Percentiles rank a stretch among this genome's conserved stretches.
These are phyloP conservation scores for Trypanosoma mega DNA, from an alignment of 208 protist species.

Conservation along the genomic window DNA sequence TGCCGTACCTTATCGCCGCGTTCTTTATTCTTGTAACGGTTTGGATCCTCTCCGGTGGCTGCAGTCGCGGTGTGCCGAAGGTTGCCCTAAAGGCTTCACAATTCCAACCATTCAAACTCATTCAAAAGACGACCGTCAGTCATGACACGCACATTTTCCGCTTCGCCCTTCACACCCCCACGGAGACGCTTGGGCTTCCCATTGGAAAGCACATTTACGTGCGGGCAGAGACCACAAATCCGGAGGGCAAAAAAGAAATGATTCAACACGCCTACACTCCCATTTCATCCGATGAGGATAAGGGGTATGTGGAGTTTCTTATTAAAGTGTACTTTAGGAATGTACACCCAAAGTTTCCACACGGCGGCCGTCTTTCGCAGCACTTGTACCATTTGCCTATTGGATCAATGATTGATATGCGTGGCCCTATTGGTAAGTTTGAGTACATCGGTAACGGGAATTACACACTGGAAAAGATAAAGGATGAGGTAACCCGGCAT, in stretches of 20 bases:
- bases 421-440: slow-evolving; percentile 88
- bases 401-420: slow-evolving; percentile 82
- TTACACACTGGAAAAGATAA: slow-evolving; percentile 11
- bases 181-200: slow-evolving; percentile 70
- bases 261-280: slow-evolving; percentile 92
- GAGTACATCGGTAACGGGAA: slow-evolving; percentile 69
- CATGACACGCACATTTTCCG: slow-evolving; percentile 80
- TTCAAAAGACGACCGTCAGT: slow-evolving; percentile 54
- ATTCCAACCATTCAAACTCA: slow-evolving; percentile 63
- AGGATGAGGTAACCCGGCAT: slow-evolving; percentile 12
- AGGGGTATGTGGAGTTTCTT: slow-evolving; percentile 91
- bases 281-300: slow-evolving; percentile 81
- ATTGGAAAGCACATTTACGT: slow-evolving; percentile 81
- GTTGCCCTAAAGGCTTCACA: slow-evolving; percentile 47
- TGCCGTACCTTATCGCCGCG: slow-evolving; percentile 10
- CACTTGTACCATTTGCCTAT: slow-evolving; percentile 82
- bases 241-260: slow-evolving; percentile 43
- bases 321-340: slow-evolving; percentile 92
- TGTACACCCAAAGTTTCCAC: slow-evolving; percentile 80
- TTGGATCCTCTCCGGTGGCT: background rate
- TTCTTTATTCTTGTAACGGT: slow-evolving; percentile 1
- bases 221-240: slow-evolving; percentile 31
- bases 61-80: background rate
- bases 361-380: slow-evolving; percentile 89
- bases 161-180: slow-evolving; percentile 58